phyloP scores from a whole-genome alignment of 1,284 basidiomycete species.

The Psilocybe mexicana region DNA sequence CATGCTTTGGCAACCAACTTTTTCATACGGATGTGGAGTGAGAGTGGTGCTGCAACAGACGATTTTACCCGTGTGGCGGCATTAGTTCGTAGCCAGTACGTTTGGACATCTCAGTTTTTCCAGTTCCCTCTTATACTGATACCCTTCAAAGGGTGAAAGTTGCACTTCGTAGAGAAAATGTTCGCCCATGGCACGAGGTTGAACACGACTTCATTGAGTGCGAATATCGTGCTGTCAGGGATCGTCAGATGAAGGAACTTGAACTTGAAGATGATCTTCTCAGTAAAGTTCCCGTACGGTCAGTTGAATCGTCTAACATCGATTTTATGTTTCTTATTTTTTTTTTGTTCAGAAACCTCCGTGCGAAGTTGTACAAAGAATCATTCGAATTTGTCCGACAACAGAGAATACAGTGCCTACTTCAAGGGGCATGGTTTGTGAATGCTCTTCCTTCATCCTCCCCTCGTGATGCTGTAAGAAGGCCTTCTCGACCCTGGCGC shows the following conservation, averaged over 20 bases:
- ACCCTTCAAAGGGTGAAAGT: conserved; percentile 62
- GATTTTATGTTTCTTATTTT: conserved; percentile 8
- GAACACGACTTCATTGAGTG: conserved; percentile 84
- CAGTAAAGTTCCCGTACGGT: conserved; percentile 84
- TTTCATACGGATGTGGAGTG: conserved; percentile 94
- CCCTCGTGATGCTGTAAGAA: conserved; percentile 52
- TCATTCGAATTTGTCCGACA: conserved; percentile 91
- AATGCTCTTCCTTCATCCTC: conserved; percentile 62
- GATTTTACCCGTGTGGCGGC: conserved; percentile 86
- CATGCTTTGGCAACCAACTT: conserved; percentile 85
- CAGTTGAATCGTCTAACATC: conserved; percentile 24
- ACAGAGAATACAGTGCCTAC: conserved; percentile 85
- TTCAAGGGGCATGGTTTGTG: conserved; percentile 92
- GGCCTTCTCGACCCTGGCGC: conserved; percentile 68
- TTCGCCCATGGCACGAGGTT: conserved; percentile 82
- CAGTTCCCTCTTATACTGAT: conserved; percentile 6
- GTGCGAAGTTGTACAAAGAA: conserved; percentile 87
- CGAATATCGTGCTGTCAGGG: conserved; percentile 86
- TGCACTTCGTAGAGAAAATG: conserved; percentile 75
- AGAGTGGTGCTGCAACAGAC: conserved; percentile 78
- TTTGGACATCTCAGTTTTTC: conserved; percentile 21
- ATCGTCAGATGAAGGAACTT: conserved; percentile 92
- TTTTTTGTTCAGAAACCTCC: conserved; percentile 61
- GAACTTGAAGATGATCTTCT: conserved; percentile 90
- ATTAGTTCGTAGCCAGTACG: conserved; percentile 85